Conservation (phyloP, 2,329 filamentous ascomycete genomes). For the Aurifilum marmelostoma region DNA sequence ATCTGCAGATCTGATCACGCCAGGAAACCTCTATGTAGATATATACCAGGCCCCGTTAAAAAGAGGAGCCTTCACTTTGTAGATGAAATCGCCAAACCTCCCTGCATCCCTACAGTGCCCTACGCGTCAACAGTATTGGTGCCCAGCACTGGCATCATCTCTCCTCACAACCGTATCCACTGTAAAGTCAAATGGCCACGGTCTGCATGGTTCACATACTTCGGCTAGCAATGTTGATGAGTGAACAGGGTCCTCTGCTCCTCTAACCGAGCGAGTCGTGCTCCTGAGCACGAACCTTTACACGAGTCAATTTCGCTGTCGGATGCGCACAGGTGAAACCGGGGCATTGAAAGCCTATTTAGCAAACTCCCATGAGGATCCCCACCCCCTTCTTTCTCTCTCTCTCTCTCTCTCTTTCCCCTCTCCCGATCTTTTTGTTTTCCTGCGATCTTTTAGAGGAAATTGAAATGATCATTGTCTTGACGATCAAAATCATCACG, state of each 20-base stretch:
- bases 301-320: slow-evolving; percentile 4
- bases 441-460: background rate
- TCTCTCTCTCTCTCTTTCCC: too few species aligned
- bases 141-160: background rate
- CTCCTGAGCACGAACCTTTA: slow-evolving; percentile 1
- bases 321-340: background rate
- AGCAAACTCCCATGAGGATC: background rate
- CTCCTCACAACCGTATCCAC: background rate
- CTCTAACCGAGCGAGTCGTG: background rate
- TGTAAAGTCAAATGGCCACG: background rate
- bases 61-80: background rate
- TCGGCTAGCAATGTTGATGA: background rate
- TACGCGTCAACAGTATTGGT: background rate
- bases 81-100: background rate
- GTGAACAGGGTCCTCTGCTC: background rate
- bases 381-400: background rate
- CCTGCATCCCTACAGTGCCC: background rate
- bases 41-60: background rate
- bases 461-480: background rate
- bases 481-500: background rate
- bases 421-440: background rate
- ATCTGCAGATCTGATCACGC: background rate
- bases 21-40: background rate
- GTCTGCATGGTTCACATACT: background rate
- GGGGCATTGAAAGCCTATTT: slow-evolving; percentile 8